Evolutionary conservation across 176 grass and related monocot species (phyloP).

Genomic region (Lolium multiflorum): DNA sequence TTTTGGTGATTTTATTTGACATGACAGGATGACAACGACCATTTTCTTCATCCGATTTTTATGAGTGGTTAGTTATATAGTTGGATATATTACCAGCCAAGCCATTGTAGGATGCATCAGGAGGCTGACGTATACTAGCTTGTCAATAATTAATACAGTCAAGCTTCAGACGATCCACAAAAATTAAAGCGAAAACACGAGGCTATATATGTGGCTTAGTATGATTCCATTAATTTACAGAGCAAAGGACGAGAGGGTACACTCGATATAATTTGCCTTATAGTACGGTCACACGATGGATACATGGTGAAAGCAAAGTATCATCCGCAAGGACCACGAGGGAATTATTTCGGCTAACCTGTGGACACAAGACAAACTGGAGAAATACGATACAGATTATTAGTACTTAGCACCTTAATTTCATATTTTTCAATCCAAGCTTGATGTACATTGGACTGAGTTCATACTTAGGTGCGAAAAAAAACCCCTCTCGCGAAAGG

Average conservation of each 20-base stretch:
- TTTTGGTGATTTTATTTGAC: too few relatives aligned
- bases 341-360: neutral
- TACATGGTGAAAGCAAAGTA: neutral
- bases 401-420: too few relatives aligned
- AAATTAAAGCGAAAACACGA: neutral
- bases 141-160: neutral
- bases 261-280: neutral
- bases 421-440: neutral
- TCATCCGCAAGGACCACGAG: neutral
- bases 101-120: neutral
- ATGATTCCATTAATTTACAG: neutral
- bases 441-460: neutral
- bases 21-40: too few relatives aligned
- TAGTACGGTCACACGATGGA: neutral
- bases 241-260: neutral
- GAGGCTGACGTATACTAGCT: neutral
- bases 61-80: too few relatives aligned
- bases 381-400: neutral
- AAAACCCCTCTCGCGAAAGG: too few relatives aligned
- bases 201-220: neutral
- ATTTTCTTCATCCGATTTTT: too few relatives aligned
- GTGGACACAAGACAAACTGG: neutral
- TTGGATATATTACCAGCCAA: neutral
- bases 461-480: too few relatives aligned
- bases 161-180: neutral